These are phyloP conservation scores for Vigna trinervia DNA, from an alignment of 306 rosid genomes.

Conservation along the genomic window DNA sequence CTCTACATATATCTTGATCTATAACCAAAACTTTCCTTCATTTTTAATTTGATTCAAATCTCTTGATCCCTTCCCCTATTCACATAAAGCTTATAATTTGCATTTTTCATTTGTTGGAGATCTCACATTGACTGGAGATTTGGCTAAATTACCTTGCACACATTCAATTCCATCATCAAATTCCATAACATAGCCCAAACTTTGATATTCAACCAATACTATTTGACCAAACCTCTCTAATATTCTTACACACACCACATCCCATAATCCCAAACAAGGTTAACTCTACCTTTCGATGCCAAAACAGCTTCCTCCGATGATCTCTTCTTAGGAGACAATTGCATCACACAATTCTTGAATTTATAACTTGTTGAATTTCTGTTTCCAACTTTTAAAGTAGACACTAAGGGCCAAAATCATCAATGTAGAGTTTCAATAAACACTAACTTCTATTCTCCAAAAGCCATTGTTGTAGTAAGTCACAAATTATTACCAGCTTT, in stretches of 20 bases:
- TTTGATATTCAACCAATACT: neutral
- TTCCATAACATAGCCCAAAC: neutral
- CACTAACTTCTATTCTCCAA: conserved; percentile 28
- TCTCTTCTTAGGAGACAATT: neutral
- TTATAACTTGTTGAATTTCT: neutral
- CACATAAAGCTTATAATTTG: neutral
- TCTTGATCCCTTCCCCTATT: neutral
- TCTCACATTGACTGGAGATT: too few species aligned
- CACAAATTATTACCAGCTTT: conserved; percentile 1
- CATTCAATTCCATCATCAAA: neutral
- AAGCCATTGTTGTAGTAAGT: conserved; percentile 12
- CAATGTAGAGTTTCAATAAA: neutral
- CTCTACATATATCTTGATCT: neutral
- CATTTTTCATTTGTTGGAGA: neutral
- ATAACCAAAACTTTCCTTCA: neutral
- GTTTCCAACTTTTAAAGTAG: neutral
- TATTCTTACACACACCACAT: neutral
- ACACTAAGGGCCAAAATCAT: neutral
- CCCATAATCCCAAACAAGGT: neutral
- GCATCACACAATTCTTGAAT: neutral
- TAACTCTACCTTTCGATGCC: neutral
- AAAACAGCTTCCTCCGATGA: neutral
- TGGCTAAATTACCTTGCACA: too few species aligned
- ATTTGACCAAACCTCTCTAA: neutral
- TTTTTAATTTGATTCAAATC: too few species aligned